These are phyloP conservation scores for Ziziphus jujuba DNA, from an alignment of 306 rosid genomes.

Conservation along the genomic window DNA sequence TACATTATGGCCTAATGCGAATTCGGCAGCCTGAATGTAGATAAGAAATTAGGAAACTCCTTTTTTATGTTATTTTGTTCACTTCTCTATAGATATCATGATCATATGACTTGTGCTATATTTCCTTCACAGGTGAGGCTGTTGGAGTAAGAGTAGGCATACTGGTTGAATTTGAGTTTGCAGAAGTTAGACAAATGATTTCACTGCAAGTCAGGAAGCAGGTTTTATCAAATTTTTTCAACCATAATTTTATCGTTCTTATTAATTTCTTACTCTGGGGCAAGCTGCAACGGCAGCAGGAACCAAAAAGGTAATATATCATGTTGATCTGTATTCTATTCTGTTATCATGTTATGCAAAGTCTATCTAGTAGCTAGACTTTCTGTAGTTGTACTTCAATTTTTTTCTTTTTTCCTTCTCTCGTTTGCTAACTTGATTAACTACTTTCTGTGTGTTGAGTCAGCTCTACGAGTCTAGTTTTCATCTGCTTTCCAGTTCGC, in stretches of 20 bases:
- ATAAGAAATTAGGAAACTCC: conserved; percentile 10
- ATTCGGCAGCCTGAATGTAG: conserved; percentile 50
- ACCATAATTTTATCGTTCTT: conserved; percentile 62
- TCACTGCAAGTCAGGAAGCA: conserved; percentile 51
- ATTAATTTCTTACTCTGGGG: conserved; percentile 29
- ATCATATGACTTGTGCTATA: conserved; percentile 17
- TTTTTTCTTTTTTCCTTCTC: neutral
- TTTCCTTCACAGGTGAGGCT: conserved; percentile 48
- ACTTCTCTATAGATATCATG: conserved; percentile 12
- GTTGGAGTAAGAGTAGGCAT: conserved; percentile 92
- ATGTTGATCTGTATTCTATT: neutral
- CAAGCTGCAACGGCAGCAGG: conserved; percentile 42
- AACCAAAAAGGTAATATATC: conserved; percentile 44
- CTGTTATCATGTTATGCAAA: too few relatives aligned
- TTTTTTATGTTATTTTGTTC: conserved; percentile 5
- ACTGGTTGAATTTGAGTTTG: conserved; percentile 63
- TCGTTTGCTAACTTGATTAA: conserved; percentile 6
- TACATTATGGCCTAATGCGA: conserved; percentile 68
- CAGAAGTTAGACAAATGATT: conserved; percentile 63
- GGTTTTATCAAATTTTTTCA: conserved; percentile 53
- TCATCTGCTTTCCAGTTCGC: conserved; percentile 81
- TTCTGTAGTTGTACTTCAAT: neutral
- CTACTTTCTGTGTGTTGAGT: conserved; percentile 39
- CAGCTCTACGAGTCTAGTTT: conserved; percentile 43
- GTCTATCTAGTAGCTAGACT: neutral